Conservation (phyloP, 805 yeast genomes). For the Saccharomycopsis vini region DNA sequence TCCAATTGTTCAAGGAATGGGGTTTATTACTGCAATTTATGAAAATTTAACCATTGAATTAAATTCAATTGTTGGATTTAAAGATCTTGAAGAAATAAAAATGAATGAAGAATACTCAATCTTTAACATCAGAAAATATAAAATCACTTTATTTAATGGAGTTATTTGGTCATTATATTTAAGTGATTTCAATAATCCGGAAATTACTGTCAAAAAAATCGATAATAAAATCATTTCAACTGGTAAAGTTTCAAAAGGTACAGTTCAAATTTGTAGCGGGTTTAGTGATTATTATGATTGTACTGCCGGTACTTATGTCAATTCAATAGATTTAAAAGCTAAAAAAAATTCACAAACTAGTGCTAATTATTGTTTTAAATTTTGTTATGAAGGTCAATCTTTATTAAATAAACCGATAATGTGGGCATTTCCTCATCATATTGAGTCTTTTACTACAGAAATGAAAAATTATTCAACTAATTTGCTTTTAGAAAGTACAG, state of each 20-base stretch:
- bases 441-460: constrained; percentile 28
- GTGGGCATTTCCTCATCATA: constrained; percentile 49
- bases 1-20: constrained; percentile 49
- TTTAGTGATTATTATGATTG: constrained; percentile 44
- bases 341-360: constrained; percentile 39
- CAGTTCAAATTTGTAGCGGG: constrained; percentile 40
- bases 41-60: constrained; percentile 37
- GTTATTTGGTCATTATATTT: constrained; percentile 46
- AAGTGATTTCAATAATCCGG: constrained; percentile 23
- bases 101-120: constrained; percentile 31
- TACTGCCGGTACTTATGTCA: constrained; percentile 63
- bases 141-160: constrained; percentile 41
- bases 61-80: constrained; percentile 39
- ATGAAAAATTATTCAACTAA: constrained; percentile 32
- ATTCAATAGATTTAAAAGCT: constrained; percentile 40
- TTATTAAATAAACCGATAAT: constrained; percentile 36
- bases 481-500: constrained; percentile 35
- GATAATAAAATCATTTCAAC: constrained; percentile 28
- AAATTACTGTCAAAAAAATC: constrained; percentile 27
- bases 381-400: constrained; percentile 43
- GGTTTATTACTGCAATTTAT: constrained; percentile 43
- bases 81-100: constrained; percentile 27
- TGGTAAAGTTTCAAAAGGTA: constrained; percentile 41
- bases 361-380: constrained; percentile 41
- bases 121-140: constrained; percentile 38